Evolutionary conservation across 2,329 filamentous ascomycete species (phyloP).

Genomic region (Pseudocercospora eumusae): DNA sequence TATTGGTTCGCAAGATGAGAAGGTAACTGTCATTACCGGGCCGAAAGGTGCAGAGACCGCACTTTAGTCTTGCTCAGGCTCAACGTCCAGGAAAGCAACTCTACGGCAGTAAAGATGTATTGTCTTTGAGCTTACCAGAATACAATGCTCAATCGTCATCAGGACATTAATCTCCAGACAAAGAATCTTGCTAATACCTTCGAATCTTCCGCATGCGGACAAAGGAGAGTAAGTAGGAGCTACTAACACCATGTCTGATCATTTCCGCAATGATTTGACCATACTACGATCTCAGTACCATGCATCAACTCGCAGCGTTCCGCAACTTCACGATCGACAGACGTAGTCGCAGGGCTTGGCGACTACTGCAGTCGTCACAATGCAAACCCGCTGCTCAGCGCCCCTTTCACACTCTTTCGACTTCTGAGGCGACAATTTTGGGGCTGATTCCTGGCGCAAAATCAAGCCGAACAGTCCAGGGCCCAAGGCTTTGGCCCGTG

Average conservation of each 20-base stretch:
- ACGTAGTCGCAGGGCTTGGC: background rate
- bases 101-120: background rate
- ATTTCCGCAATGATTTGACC: background rate
- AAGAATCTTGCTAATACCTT: background rate
- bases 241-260: background rate
- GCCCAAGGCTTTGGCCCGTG: background rate
- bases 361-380: background rate
- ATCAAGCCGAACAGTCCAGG: background rate
- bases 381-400: background rate
- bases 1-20: slow-evolving; percentile 13
- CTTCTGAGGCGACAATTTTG: background rate
- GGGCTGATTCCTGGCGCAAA: background rate
- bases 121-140: background rate
- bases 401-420: background rate
- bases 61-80: background rate
- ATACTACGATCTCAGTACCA: background rate
- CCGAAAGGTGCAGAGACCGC: background rate
- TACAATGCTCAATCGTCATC: background rate
- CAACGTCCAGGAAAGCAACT: background rate
- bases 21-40: slow-evolving; percentile 12
- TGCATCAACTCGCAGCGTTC: background rate
- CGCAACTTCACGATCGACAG: background rate
- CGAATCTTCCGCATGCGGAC: background rate
- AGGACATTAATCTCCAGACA: background rate
- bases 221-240: background rate